These are phyloP conservation scores for Vickermania ingenoplastis DNA, from an alignment of 208 protist species.

Conservation along the genomic window DNA sequence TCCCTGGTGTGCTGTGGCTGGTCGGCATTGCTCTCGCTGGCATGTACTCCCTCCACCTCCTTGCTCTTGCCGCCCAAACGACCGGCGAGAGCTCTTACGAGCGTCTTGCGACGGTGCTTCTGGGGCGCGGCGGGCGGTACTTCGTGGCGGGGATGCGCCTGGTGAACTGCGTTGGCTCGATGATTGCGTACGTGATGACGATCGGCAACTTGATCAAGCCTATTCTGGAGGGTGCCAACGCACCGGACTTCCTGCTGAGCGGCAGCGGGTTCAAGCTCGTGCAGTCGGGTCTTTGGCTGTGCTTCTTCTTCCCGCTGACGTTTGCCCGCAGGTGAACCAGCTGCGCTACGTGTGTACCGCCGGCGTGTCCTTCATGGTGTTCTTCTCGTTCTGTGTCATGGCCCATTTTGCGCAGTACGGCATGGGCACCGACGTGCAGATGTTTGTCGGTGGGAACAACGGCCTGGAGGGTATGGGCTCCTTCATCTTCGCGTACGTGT, in stretches of 20 bases:
- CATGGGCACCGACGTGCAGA: conserved; percentile 20
- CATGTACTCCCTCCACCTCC: conserved; percentile 49
- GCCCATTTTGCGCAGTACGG: conserved; percentile 39
- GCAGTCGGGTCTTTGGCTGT: conserved; percentile 30
- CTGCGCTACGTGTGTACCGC: conserved; percentile 70
- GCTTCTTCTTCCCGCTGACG: conserved; percentile 57
- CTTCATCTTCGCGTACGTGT: conserved; percentile 79
- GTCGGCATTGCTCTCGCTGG: conserved; percentile 34
- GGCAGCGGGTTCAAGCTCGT: conserved; percentile 28
- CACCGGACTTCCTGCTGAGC: conserved; percentile 31
- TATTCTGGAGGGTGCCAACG: conserved; percentile 21
- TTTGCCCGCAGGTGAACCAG: conserved; percentile 66
- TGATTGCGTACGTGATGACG: conserved; percentile 69
- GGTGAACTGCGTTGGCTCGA: conserved; percentile 56
- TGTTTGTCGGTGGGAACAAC: conserved; percentile 36
- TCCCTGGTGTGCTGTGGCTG: conserved; percentile 57
- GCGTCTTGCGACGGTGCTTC: conserved; percentile 23
- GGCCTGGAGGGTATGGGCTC: conserved; percentile 51
- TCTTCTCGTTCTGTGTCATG: conserved; percentile 51
- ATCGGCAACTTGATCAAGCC: conserved; percentile 41
- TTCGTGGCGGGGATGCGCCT: conserved; percentile 58
- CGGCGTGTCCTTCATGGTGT: conserved; percentile 55
- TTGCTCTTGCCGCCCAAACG: conserved; percentile 37
- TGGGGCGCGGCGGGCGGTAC: conserved; percentile 43
- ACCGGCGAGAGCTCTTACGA: conserved; percentile 51